Evolutionary conservation across 192 early-diverging fungal species (phyloP).

Genomic region (Podochytrium sp.): DNA sequence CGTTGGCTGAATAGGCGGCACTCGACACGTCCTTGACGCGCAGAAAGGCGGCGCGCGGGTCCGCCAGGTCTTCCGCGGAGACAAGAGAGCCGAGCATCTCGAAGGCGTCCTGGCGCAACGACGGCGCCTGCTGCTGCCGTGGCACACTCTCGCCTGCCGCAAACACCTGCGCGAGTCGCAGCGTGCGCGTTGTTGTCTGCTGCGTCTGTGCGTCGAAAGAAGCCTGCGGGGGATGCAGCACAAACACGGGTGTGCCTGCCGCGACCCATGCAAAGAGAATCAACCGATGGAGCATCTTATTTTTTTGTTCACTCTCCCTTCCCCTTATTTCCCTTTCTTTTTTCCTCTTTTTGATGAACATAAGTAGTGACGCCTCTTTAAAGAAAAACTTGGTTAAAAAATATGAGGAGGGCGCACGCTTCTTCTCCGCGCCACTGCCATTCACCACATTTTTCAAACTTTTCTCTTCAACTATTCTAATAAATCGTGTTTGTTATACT

Average conservation of each 20-base stretch:
- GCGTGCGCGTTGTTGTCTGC: background rate
- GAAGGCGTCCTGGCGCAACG: background rate
- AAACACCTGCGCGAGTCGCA: background rate
- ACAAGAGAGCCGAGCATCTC: background rate
- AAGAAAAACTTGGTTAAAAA: too few relatives aligned
- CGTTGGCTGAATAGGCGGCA: background rate
- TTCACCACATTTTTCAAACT: too few relatives aligned
- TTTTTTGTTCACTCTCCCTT: too few relatives aligned
- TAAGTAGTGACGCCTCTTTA: too few relatives aligned
- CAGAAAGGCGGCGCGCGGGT: background rate
- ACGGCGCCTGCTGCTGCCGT: background rate
- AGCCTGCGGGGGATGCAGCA: background rate
- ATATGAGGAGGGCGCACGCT: too few relatives aligned
- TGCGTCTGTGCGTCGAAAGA: background rate
- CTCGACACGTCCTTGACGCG: background rate
- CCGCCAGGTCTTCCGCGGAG: background rate
- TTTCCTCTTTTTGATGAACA: too few relatives aligned
- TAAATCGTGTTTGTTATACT: too few relatives aligned
- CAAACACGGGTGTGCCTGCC: too few relatives aligned
- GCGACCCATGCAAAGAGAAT: too few relatives aligned
- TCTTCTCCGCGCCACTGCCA: background rate
- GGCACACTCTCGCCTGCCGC: background rate
- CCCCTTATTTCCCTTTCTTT: too few relatives aligned
- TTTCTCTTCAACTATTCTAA: too few relatives aligned
- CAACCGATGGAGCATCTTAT: too few relatives aligned